A percentile compares a stretch with the other conserved stretches of the same genome.
These are phyloP conservation scores for Geosmithia flava DNA, from an alignment of 2,329 filamentous ascomycete genomes.

Conservation along the genomic window DNA sequence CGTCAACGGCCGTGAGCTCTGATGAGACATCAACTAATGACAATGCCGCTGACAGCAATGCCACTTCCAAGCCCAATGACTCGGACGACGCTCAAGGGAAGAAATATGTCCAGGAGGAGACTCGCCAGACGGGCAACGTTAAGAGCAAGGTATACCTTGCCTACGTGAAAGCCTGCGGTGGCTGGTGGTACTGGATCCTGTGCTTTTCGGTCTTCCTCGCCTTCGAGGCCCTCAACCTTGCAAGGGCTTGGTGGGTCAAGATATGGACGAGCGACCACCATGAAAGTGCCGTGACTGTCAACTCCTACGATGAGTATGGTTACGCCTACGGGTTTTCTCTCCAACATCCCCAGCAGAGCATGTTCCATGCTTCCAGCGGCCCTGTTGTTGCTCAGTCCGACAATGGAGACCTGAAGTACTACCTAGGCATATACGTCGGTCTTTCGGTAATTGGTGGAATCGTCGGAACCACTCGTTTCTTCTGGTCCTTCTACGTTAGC, in stretches of 20 bases:
- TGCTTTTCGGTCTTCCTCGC: slow-evolving; percentile 40
- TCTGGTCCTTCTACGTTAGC: slow-evolving; percentile 51
- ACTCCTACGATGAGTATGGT: slow-evolving; percentile 18
- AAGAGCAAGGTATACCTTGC: slow-evolving; percentile 52
- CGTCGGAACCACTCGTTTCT: slow-evolving; percentile 49
- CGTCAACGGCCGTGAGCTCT: slow-evolving; percentile 40
- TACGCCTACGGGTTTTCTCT: slow-evolving; percentile 31
- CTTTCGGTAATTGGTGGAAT: slow-evolving; percentile 45
- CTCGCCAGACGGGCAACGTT: slow-evolving; percentile 57
- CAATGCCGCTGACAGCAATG: slow-evolving; percentile 4
- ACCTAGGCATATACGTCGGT: slow-evolving; percentile 54
- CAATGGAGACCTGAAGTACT: slow-evolving; percentile 39
- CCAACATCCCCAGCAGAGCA: slow-evolving; percentile 27
- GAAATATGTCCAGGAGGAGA: slow-evolving; percentile 68
- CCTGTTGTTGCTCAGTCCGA: slow-evolving; percentile 12
- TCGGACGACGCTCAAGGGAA: slow-evolving; percentile 32
- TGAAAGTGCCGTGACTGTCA: slow-evolving; percentile 5
- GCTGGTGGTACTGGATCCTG: slow-evolving; percentile 44
- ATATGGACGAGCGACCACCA: slow-evolving; percentile 42
- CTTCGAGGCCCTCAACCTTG: slow-evolving; percentile 42
- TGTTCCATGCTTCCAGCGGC: slow-evolving; percentile 23
- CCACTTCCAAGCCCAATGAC: slow-evolving; percentile 18
- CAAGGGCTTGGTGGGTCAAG: slow-evolving; percentile 50
- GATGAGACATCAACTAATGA: slow-evolving; percentile 31
- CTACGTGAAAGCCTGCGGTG: slow-evolving; percentile 57